Evolutionary conservation across 495 filamentous ascomycete species (phyloP), one percentile per base, ranked within the genome.

Genomic region (Hypoxylon intermedium): DNA sequence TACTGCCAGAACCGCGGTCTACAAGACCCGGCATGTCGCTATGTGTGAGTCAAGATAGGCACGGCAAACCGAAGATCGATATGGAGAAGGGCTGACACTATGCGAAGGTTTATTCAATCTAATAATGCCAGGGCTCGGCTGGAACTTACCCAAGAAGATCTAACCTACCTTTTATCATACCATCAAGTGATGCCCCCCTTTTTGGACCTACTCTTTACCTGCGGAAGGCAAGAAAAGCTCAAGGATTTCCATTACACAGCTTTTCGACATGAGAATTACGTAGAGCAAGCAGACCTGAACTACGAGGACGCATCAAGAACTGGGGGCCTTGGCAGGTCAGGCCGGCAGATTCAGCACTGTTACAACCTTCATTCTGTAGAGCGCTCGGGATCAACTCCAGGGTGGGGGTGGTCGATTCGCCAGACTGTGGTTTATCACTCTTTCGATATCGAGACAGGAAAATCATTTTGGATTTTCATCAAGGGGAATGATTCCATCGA

Each of bases 281-380:
- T 33, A n/a, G 69, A 60, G 16, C 43, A 65, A 3, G 21, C 16
- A 1, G 40, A 49, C 12, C 26, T 69, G 16, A 30, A n/a, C 12
- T 48, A 21, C n/a, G 46, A 20, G n/a, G n/a, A n/a, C n/a, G n/a
- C n/a, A n/a, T n/a, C n/a, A n/a, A n/a, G n/a, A 7, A 70, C 77
- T 9, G 62, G 62, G 7, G 57, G 71, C 15, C 65, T 79, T 0
- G 77, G 73, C 18, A 68, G 78, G 9, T 77, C 75, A 9, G 79
- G 79, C 5, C 53, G 28, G 2, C 65, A 74, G 13, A 43, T 77
- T 7, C 63, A 66, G 9, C 38, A 77, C 3, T 79, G 73, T 24
- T 78, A 16, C 7, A 77, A 69, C 49, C 53, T 81, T n/a, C 69
- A 73, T 48, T 75, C 75, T 3, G 76, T 76, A 3, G 77, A 80